These are phyloP conservation scores for Rhytidhysteron rufulum DNA, from an alignment of 2,329 filamentous ascomycete species.

Conservation along the genomic window DNA sequence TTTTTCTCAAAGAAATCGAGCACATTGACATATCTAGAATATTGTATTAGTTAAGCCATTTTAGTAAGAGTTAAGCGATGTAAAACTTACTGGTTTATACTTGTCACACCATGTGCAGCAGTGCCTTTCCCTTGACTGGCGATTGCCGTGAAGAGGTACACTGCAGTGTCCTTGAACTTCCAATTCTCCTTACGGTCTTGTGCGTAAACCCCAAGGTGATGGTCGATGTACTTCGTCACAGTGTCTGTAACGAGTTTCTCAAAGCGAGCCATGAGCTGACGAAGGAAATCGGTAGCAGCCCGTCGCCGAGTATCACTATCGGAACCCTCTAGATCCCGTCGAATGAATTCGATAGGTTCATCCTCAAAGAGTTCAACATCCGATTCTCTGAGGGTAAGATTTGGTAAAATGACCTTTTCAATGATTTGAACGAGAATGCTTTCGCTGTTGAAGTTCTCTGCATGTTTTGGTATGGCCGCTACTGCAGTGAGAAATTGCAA, in stretches of 20 bases:
- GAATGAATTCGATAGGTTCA: conserved; percentile 97
- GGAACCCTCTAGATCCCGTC: conserved; percentile 89
- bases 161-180: conserved; percentile 97
- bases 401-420: conserved; percentile 92
- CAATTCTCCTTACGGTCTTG: conserved; percentile 69
- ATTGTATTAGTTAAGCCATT: conserved; percentile 1
- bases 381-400: conserved; percentile 84
- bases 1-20: conserved; percentile 93
- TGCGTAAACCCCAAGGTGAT: conserved; percentile 73
- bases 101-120: conserved; percentile 83
- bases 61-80: conserved; percentile 12
- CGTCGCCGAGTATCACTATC: conserved; percentile 90
- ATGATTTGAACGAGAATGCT: conserved; percentile 79
- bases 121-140: conserved; percentile 89
- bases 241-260: conserved; percentile 79
- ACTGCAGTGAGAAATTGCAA: conserved; percentile 92
- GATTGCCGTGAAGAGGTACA: conserved; percentile 92
- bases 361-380: conserved; percentile 97
- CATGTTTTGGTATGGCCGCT: conserved; percentile 72
- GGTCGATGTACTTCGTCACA: conserved; percentile 81
- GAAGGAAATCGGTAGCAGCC: conserved; percentile 90
- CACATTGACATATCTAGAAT: conserved; percentile 61
- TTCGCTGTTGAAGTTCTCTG: conserved; percentile 79
- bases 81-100: conserved; percentile 62
- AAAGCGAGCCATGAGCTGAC: conserved; percentile 84